Evolutionary conservation across 78 protist species (phyloP).

Genomic region (Trichosphaerium sp.): DNA sequence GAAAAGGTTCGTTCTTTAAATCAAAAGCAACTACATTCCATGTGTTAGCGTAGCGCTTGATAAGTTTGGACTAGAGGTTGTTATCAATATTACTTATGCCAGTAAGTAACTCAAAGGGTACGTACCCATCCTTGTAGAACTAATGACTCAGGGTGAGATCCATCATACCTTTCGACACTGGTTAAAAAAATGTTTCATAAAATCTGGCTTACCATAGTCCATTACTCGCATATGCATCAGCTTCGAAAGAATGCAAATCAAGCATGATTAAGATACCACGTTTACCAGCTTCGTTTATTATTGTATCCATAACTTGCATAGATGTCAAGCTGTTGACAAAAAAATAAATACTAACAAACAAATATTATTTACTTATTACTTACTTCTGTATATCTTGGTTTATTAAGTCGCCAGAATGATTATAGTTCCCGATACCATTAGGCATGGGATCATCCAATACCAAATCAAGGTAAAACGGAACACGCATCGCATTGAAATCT

Average conservation of each 20-base stretch:
- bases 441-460: background rate
- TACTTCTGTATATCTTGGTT: too few species aligned
- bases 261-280: conserved; percentile 35
- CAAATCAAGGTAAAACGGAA: conserved; percentile 2
- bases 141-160: too few species aligned
- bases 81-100: too few species aligned
- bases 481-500: conserved; percentile 37
- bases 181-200: background rate
- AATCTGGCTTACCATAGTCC: conserved; percentile 59
- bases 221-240: conserved; percentile 10
- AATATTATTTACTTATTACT: too few species aligned
- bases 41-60: too few species aligned
- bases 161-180: too few species aligned
- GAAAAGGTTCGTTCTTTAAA: conserved; percentile 47
- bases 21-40: conserved; percentile 51
- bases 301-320: conserved; percentile 29
- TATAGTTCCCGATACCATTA: background rate
- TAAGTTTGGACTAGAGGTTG: too few species aligned
- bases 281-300: conserved; percentile 42
- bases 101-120: too few species aligned
- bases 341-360: too few species aligned
- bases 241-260: conserved; percentile 41
- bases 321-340: conserved; percentile 12
- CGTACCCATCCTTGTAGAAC: background rate
- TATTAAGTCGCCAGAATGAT: too few species aligned